phyloP scores from a whole-genome alignment of 306 rosid species.

The Urtica urens region DNA sequence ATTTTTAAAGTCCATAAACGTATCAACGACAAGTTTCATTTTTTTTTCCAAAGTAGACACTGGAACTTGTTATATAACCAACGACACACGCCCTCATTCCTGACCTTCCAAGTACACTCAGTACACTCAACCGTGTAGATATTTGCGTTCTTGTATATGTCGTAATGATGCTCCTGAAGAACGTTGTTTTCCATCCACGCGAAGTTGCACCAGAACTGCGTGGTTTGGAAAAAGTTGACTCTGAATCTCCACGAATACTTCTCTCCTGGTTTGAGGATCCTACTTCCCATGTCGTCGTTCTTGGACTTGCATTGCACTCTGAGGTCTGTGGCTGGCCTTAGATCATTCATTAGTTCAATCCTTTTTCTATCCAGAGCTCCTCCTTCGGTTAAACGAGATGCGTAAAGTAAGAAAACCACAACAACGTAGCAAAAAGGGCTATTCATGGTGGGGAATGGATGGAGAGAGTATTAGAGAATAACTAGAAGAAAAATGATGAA shows the following conservation, averaged over 20 bases:
- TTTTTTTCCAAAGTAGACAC: no score
- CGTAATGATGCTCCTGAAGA: neutral
- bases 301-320: neutral
- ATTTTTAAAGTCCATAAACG: no score
- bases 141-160: neutral
- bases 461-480: no score
- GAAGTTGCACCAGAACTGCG: neutral
- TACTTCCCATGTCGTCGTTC: neutral
- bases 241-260: neutral
- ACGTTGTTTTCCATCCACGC: neutral
- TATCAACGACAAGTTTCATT: no score
- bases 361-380: neutral
- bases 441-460: no score
- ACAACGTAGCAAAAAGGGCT: no score
- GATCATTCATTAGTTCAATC: neutral
- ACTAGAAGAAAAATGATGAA: no score
- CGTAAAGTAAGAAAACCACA: no score
- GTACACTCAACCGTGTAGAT: neutral
- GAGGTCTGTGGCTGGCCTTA: neutral
- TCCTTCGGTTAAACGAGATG: no score
- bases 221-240: neutral
- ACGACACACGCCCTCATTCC: no score
- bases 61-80: no score
- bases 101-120: neutral
- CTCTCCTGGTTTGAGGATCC: neutral